A percentile compares a stretch with the other conserved stretches of the same genome.
These are phyloP conservation scores for Acacia concinna DNA, from an alignment of 331 rosid genomes.

Conservation along the genomic window DNA sequence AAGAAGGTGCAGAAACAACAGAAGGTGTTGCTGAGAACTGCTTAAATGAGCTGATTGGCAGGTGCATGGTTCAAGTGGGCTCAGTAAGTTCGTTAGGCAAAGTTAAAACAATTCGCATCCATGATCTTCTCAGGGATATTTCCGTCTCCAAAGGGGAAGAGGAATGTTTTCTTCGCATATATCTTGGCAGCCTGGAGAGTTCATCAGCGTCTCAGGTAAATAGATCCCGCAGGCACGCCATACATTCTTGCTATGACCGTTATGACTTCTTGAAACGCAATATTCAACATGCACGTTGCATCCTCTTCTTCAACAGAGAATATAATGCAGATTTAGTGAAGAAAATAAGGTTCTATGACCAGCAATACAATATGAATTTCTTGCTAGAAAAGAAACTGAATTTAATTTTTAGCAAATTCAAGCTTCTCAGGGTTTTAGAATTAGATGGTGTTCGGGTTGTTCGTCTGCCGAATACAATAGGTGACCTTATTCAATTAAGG, in stretches of 20 bases:
- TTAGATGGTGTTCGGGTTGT: constrained; percentile 45
- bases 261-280: constrained; percentile 42
- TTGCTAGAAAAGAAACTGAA: constrained; percentile 43
- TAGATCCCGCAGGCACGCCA: constrained; percentile 41
- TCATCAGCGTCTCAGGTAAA: constrained; percentile 30
- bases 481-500: constrained; percentile 51
- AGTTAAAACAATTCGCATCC: constrained; percentile 46
- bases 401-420: constrained; percentile 44
- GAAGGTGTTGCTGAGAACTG: constrained; percentile 50
- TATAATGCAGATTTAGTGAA: constrained; percentile 36
- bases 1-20: constrained; percentile 41
- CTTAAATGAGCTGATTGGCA: constrained; percentile 48
- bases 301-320: constrained; percentile 51
- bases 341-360: constrained; percentile 12
- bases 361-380: constrained; percentile 26
- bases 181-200: constrained; percentile 28
- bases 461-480: constrained; percentile 40
- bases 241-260: constrained; percentile 46
- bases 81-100: constrained; percentile 46
- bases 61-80: constrained; percentile 58
- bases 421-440: constrained; percentile 51
- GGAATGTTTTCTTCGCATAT: constrained; percentile 39
- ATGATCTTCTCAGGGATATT: constrained; percentile 51
- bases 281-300: constrained; percentile 40
- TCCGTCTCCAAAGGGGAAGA: constrained; percentile 42